A percentile compares a stretch with the other conserved stretches of the same genome.
Conservation (phyloP, 2,329 filamentous ascomycete genomes). For the Triangularia verruculosa region DNA sequence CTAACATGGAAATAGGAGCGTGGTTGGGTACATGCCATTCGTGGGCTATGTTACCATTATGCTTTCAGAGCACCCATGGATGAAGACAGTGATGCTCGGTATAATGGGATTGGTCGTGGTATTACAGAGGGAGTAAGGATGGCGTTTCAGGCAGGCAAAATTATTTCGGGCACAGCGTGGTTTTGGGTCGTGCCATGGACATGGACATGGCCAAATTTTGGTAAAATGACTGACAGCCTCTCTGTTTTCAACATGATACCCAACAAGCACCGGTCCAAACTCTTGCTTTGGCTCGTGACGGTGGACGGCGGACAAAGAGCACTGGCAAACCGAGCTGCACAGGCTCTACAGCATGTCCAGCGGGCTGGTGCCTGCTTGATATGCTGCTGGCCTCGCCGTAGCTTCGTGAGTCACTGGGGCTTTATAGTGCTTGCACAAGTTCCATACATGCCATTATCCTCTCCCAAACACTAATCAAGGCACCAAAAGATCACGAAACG, state of each 20-base stretch:
- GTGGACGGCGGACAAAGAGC: no score
- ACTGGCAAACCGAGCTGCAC: no score
- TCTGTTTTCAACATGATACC: neutral
- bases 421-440: neutral
- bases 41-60: constrained; percentile 97
- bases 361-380: neutral
- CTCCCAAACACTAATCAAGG: neutral
- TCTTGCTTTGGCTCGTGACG: neutral
- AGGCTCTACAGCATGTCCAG: neutral
- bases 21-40: constrained; percentile 87
- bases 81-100: constrained; percentile 92
- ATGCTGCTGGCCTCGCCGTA: neutral
- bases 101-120: constrained; percentile 95
- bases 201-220: neutral
- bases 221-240: neutral
- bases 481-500: neutral
- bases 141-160: neutral
- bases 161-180: neutral
- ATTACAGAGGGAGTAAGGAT: constrained; percentile 73
- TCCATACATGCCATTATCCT: neutral
- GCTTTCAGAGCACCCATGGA: constrained; percentile 91
- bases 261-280: neutral
- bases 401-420: neutral
- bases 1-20: constrained; percentile 42
- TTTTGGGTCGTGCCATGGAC: neutral